Evolutionary conservation across 352 stramenopile genomes (phyloP).

Genomic region (Phytophthora crassamura): DNA sequence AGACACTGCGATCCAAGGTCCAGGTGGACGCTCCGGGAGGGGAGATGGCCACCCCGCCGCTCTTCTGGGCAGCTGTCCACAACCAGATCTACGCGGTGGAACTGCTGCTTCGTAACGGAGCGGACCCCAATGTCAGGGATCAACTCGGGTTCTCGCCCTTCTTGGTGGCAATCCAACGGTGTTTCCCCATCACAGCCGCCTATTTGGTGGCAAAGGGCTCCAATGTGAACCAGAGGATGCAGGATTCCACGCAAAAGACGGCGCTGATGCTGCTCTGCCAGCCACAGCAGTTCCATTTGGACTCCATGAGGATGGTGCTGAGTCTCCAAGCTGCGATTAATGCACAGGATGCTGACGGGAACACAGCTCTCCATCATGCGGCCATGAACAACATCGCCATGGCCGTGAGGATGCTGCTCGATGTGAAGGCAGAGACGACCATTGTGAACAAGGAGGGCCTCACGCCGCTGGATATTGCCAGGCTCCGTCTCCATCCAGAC

Average conservation of each 20-base stretch:
- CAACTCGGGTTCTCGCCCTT: slow-evolving; percentile 64
- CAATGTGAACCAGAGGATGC: slow-evolving; percentile 60
- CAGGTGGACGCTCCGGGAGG: slow-evolving; percentile 62
- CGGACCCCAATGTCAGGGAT: slow-evolving; percentile 62
- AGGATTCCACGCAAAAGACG: slow-evolving; percentile 51
- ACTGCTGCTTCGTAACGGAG: slow-evolving; percentile 67
- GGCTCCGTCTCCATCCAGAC: slow-evolving; percentile 37
- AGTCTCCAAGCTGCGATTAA: slow-evolving; percentile 69
- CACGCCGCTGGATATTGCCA: slow-evolving; percentile 61
- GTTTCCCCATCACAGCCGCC: slow-evolving; percentile 78
- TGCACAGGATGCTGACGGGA: slow-evolving; percentile 62
- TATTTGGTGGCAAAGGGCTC: slow-evolving; percentile 83
- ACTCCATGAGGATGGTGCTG: slow-evolving; percentile 84
- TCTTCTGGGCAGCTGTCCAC: slow-evolving; percentile 77
- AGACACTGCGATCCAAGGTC: slow-evolving; percentile 38
- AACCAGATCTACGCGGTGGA: slow-evolving; percentile 87
- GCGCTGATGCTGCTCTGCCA: slow-evolving; percentile 78
- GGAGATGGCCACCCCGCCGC: slow-evolving; percentile 66
- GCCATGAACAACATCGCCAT: slow-evolving; percentile 66
- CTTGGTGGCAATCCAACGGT: slow-evolving; percentile 71
- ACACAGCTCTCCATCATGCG: slow-evolving; percentile 82
- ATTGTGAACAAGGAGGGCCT: slow-evolving; percentile 51
- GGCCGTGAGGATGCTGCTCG: slow-evolving; percentile 74
- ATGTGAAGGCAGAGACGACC: slow-evolving; percentile 54
- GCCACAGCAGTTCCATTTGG: slow-evolving; percentile 78